These are phyloP conservation scores for Dictyostelium brefeldianum DNA, from an alignment of 78 protist genomes.

Conservation along the genomic window DNA sequence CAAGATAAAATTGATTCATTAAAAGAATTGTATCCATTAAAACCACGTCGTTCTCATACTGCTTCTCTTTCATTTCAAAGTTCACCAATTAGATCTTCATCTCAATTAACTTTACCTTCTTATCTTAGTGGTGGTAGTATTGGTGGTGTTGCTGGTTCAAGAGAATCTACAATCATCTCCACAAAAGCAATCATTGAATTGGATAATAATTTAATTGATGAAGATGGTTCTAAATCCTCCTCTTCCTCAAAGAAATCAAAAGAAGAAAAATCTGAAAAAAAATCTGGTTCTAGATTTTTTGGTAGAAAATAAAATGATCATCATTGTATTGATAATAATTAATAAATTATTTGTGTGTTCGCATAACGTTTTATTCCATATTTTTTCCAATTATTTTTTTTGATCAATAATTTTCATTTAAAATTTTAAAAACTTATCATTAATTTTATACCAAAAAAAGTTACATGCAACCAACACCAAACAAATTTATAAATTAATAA, in stretches of 20 bases:
- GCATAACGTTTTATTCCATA: not conserved
- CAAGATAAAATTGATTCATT: constrained; percentile 27
- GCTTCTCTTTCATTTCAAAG: constrained; percentile 50
- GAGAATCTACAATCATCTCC: too few relatives aligned
- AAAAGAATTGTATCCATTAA: not conserved
- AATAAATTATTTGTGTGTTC: not conserved
- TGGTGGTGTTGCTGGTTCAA: not conserved
- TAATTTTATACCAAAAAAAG: not conserved
- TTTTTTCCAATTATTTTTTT: too few relatives aligned
- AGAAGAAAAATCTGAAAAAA: not conserved
- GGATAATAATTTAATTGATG: constrained; percentile 15
- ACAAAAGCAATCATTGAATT: constrained; percentile 10
- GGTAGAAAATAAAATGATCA: constrained; percentile 5
- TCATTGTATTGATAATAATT: not conserved
- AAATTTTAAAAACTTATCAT: not conserved
- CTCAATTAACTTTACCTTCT: not conserved
- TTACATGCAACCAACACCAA: not conserved
- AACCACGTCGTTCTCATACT: constrained; percentile 44
- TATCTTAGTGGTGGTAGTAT: not conserved
- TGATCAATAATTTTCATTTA: not conserved
- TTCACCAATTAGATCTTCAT: constrained; percentile 12
- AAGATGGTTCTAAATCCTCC: not conserved
- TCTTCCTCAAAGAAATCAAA: not conserved
- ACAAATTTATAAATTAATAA: not conserved
- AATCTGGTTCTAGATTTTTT: constrained; percentile 9